phyloP scores from a whole-genome alignment of 768 basidiomycete species.

The Neoboletus subvelutipes region DNA sequence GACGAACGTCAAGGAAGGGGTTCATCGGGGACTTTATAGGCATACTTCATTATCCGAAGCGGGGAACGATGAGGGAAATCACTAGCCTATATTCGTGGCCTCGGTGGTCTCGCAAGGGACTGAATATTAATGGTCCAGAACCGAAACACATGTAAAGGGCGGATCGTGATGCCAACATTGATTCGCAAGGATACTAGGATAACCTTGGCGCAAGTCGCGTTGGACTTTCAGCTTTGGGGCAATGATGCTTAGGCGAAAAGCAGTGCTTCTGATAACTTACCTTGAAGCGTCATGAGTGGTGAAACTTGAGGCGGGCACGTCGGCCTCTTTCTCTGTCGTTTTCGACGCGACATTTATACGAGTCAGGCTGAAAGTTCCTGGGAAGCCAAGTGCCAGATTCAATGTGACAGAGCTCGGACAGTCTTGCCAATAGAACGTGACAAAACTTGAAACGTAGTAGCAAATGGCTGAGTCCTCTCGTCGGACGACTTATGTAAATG shows the following conservation, averaged over 20 bases:
- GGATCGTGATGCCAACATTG: neutral
- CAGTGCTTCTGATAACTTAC: neutral
- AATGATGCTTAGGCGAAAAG: too few relatives aligned
- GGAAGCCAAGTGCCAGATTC: neutral
- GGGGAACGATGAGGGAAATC: neutral
- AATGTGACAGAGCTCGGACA: neutral
- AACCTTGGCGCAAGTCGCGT: too few relatives aligned
- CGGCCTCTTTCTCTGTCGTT: neutral
- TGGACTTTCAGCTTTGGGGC: neutral
- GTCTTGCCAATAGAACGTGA: neutral
- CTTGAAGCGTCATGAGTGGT: neutral
- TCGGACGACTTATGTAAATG: neutral
- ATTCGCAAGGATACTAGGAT: constrained; percentile 8
- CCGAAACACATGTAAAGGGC: neutral
- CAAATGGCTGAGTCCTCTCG: too few relatives aligned
- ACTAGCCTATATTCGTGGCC: neutral
- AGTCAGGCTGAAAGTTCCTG: neutral
- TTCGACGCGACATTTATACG: neutral
- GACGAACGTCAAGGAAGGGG: neutral
- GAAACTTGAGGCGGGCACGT: neutral
- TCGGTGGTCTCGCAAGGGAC: neutral
- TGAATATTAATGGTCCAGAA: neutral
- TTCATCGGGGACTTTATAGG: constrained; percentile 3
- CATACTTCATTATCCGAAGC: neutral
- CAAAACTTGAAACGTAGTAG: neutral